Evolutionary conservation across 495 filamentous ascomycete species (phyloP), one percentile per base, ranked within the genome.

Genomic region (Neurospora sublineolata): DNA sequence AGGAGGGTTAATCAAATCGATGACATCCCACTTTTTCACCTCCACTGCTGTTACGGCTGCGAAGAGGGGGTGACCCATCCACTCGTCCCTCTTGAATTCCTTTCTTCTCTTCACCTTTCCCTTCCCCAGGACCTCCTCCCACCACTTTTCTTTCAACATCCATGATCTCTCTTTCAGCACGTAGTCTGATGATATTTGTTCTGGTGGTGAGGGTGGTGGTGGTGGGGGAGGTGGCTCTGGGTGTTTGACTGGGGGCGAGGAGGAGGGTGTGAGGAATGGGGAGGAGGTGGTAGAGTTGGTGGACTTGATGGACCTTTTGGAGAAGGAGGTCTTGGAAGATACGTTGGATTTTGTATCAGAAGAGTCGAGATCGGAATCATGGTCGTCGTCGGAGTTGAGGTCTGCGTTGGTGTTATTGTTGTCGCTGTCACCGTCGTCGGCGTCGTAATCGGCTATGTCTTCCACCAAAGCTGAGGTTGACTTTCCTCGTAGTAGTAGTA

Each of bases 111-210:
- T 9, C 41, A 58, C 6, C 16, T 18, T 41, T 12, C 14, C 11
- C 11, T 14, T 14, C 11, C 38, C 11, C 37, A 39, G 37, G 37
- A 11, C 11, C 38, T 86, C 85, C 79, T 91, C 89, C 20, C 94
- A 39, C 78, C 70, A 86, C 85, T 37, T 82, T 86, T 79, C 91
- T 89, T n/a, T 46, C n/a, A 7, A 46, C 23, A 4, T 23, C n/a
- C 42, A 9, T 20, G 42, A 46, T 46, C 1, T 23, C n/a, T 46
- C 42, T 20, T 46, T 46, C 18, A 8, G 42, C 7, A 46, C n/a
- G 4, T 46, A 11, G 10, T 23, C 16, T 42, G 41, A 23, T 11
- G n/a, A 16, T 30, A 30, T 8, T 60, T 12, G 52, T 30, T 30
- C 12, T 60, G 52, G 52, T 16, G 46, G 20, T 30, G 20, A 12